Percentiles rank a stretch among this genome's conserved stretches.
phyloP scores from a whole-genome alignment of 106 monocot genomes.

The Vanilla planifolia region DNA sequence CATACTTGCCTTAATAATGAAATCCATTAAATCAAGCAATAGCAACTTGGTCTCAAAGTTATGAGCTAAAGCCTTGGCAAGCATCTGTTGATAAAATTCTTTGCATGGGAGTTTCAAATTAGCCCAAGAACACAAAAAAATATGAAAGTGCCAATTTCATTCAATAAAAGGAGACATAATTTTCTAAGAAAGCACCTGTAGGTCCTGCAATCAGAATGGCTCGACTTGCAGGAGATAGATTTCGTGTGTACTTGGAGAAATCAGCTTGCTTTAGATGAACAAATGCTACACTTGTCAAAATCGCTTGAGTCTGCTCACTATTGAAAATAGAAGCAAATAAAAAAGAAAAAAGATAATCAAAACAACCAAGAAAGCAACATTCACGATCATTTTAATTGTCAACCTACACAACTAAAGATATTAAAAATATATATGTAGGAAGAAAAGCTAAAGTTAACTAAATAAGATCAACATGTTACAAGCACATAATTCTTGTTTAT shows the following conservation, averaged over 20 bases:
- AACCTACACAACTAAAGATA: background rate
- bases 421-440: background rate
- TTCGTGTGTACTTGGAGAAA: slow-evolving; percentile 50
- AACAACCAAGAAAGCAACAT: background rate
- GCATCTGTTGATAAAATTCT: slow-evolving; percentile 79
- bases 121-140: slow-evolving; percentile 7
- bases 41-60: slow-evolving; percentile 67
- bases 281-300: slow-evolving; percentile 73
- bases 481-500: background rate
- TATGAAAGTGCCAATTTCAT: no score
- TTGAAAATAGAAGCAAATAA: background rate
- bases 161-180: background rate
- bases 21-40: slow-evolving; percentile 64
- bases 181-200: slow-evolving; percentile 30
- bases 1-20: slow-evolving; percentile 55
- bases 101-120: slow-evolving; percentile 12
- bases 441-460: no score
- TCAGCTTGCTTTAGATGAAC: slow-evolving; percentile 80
- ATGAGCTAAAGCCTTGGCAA: slow-evolving; percentile 69
- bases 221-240: slow-evolving; percentile 71
- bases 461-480: background rate
- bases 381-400: background rate
- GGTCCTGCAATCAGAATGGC: slow-evolving; percentile 69
- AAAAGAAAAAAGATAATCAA: background rate
- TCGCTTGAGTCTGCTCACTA: slow-evolving; percentile 56